These are phyloP conservation scores for Chaetoceros muelleri DNA, from an alignment of 108 stramenopile species.

Conservation along the genomic window DNA sequence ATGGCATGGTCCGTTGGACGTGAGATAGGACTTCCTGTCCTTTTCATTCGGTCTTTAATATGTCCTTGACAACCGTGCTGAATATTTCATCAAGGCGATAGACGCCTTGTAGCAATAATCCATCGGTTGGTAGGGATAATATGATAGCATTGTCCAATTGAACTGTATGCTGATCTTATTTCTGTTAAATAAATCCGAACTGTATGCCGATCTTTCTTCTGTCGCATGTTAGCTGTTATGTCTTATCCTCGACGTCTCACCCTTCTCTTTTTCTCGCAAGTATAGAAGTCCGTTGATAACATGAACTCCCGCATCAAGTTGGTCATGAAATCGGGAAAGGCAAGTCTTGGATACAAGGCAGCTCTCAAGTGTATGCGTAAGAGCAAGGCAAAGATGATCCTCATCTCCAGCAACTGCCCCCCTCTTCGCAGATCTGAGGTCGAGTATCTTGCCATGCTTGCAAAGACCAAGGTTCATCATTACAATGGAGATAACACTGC, in stretches of 20 bases:
- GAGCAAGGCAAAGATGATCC: slow-evolving; percentile 90
- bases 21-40: no score
- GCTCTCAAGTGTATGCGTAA: slow-evolving; percentile 90
- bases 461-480: slow-evolving; percentile 93
- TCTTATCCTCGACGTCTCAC: slow-evolving; percentile 2
- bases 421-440: slow-evolving; percentile 96
- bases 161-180: background rate
- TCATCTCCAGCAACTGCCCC: slow-evolving; percentile 96
- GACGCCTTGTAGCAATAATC: background rate
- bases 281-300: slow-evolving; percentile 87
- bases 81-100: no score
- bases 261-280: slow-evolving; percentile 11
- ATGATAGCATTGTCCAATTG: background rate
- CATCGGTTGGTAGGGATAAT: background rate
- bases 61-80: no score
- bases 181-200: background rate
- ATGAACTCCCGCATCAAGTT: slow-evolving; percentile 99
- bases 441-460: slow-evolving; percentile 98
- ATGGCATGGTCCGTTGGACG: slow-evolving; percentile 47
- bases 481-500: slow-evolving; percentile 94
- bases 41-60: no score
- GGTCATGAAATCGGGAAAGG: slow-evolving; percentile 98
- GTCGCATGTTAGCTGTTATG: background rate
- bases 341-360: slow-evolving; percentile 92
- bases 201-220: background rate